Percentiles rank a stretch among this genome's conserved stretches.
These are phyloP conservation scores for Avena sativa DNA, from an alignment of 176 grass and related monocot genomes.

Conservation along the genomic window DNA sequence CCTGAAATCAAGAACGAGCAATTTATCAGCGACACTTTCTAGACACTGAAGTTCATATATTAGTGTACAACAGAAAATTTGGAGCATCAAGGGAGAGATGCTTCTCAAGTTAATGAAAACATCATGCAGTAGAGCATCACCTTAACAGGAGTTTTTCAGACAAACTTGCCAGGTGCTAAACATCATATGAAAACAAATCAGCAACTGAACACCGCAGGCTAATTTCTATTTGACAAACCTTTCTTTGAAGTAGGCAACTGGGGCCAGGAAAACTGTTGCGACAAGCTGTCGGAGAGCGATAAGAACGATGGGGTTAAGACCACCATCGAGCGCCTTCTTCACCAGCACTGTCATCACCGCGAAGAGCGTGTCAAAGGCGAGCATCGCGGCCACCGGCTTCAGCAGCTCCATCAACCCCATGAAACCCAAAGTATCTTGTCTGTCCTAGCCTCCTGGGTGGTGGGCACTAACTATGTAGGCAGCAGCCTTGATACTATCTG, in stretches of 20 bases:
- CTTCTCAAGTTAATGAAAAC: constrained; percentile 7
- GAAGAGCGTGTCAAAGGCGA: constrained; percentile 41
- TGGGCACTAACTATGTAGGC: constrained; percentile 13
- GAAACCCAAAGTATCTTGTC: not conserved
- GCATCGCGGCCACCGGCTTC: constrained; percentile 50
- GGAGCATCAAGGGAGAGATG: not conserved
- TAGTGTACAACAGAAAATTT: constrained; percentile 18
- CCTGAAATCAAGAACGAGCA: constrained; percentile 48
- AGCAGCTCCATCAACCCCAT: constrained; percentile 37
- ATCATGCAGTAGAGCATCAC: not conserved
- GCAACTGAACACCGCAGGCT: not conserved
- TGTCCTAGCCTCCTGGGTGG: not conserved
- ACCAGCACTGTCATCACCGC: constrained; percentile 58
- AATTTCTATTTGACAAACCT: constrained; percentile 48
- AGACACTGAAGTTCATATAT: not conserved
- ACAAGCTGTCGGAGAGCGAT: constrained; percentile 65
- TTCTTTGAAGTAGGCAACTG: constrained; percentile 66
- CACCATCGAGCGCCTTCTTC: constrained; percentile 61
- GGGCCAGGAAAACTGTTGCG: constrained; percentile 53
- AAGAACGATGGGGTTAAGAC: constrained; percentile 57
- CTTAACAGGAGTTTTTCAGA: not conserved
- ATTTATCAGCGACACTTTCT: not conserved
- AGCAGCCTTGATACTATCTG: not conserved
- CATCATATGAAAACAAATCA: constrained; percentile 12
- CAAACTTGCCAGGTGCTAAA: constrained; percentile 30